These are phyloP conservation scores for Phytopythium chamaehyphon DNA, from an alignment of 352 stramenopile species.

Conservation along the genomic window DNA sequence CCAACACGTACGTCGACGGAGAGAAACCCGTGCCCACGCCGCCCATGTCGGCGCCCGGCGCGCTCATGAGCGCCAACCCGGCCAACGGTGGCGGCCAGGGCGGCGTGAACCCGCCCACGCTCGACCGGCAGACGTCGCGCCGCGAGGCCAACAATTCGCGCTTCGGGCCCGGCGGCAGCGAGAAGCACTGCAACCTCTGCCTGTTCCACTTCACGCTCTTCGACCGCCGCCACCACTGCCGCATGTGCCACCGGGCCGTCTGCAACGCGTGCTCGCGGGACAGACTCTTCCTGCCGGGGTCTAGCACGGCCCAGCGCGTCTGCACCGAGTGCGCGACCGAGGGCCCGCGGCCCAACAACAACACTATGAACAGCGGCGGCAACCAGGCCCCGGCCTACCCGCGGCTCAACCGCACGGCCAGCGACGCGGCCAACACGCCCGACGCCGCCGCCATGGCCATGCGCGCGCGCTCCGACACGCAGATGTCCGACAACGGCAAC, in stretches of 20 bases:
- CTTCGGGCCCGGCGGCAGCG: slow-evolving; percentile 66
- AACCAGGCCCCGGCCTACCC: slow-evolving; percentile 23
- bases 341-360: slow-evolving; percentile 54
- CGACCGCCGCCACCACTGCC: slow-evolving; percentile 85
- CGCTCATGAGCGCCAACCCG: slow-evolving; percentile 18
- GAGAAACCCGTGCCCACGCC: slow-evolving; percentile 67
- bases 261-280: slow-evolving; percentile 87
- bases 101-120: slow-evolving; percentile 12
- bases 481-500: slow-evolving; percentile 58
- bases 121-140: slow-evolving; percentile 53
- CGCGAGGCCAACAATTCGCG: slow-evolving; percentile 53
- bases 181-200: slow-evolving; percentile 89
- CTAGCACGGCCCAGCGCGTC: slow-evolving; percentile 84
- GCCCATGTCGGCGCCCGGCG: slow-evolving; percentile 39
- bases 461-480: slow-evolving; percentile 63
- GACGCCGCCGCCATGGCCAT: slow-evolving; percentile 28
- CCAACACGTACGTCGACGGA: slow-evolving; percentile 70
- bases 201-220: slow-evolving; percentile 90
- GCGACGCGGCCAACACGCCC: slow-evolving; percentile 40
- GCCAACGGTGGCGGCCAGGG: not conserved
- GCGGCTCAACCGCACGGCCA: slow-evolving; percentile 52
- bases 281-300: slow-evolving; percentile 76
- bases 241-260: slow-evolving; percentile 85
- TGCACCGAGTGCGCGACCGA: slow-evolving; percentile 86
- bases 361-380: slow-evolving; percentile 6